Conservation (phyloP, 2,329 filamentous ascomycete species). For the Aspergillus hiratsukae region DNA sequence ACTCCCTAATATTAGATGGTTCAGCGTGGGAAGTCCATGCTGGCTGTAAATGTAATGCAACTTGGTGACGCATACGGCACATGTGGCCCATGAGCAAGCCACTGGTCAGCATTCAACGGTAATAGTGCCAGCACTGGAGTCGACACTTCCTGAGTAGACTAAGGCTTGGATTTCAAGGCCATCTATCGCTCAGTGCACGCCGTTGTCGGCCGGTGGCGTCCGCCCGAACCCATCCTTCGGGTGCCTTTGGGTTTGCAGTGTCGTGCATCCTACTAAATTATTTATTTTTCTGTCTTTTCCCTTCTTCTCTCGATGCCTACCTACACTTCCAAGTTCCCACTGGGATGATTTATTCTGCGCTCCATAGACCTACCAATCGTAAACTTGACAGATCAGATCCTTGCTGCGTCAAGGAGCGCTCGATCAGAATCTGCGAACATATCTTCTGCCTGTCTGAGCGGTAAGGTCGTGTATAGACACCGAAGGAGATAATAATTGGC, state of each 20-base stretch:
- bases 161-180: constrained; percentile 1
- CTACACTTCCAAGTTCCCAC: too few species aligned
- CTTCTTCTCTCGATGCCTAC: not conserved
- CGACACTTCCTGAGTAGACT: not conserved
- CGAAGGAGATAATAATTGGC: not conserved
- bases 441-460: not conserved
- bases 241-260: constrained; percentile 4
- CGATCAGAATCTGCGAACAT: not conserved
- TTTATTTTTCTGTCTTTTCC: not conserved
- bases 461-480: not conserved
- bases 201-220: constrained; percentile 2
- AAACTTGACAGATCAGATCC: too few species aligned
- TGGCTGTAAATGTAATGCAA: constrained; percentile 3
- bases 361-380: too few species aligned
- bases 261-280: not conserved
- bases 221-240: constrained; percentile 9
- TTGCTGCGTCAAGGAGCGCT: too few species aligned
- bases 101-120: not conserved
- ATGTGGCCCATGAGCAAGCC: constrained; percentile 1
- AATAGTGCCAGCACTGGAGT: too few species aligned
- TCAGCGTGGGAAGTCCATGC: constrained; percentile 12
- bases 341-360: not conserved
- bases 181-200: constrained; percentile 11
- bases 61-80: constrained; percentile 3
- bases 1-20: not conserved